A percentile compares a stretch with the other conserved stretches of the same genome.
phyloP scores from a whole-genome alignment of 352 stramenopile genomes.

The Elongisporangium prolatum region DNA sequence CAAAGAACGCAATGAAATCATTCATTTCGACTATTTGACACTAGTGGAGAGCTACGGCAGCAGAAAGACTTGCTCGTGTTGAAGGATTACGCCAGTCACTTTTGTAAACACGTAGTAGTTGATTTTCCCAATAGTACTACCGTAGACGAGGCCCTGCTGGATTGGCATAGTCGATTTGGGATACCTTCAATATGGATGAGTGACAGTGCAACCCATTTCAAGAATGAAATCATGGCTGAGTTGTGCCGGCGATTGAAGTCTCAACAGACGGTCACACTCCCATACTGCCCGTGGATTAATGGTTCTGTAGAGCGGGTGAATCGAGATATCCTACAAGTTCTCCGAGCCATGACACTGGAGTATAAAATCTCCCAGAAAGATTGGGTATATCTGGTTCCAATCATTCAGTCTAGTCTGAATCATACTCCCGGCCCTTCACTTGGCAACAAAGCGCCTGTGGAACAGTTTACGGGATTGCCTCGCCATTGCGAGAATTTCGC shows the following conservation, averaged over 20 bases:
- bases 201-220: too few relatives aligned
- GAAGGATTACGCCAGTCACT: too few relatives aligned
- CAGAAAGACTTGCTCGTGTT: too few relatives aligned
- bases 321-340: constrained; percentile 17
- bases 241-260: constrained; percentile 3
- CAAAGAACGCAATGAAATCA: too few relatives aligned
- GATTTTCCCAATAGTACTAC: too few relatives aligned
- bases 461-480: constrained; percentile 7
- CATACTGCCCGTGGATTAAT: constrained; percentile 21
- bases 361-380: constrained; percentile 11
- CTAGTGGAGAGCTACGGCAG: too few relatives aligned
- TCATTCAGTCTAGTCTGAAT: constrained; percentile 20
- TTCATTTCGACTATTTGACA: too few relatives aligned
- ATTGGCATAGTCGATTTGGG: too few relatives aligned
- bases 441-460: constrained; percentile 5
- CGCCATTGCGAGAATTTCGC: background rate
- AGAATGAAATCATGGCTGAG: too few relatives aligned
- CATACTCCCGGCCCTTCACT: constrained; percentile 15
- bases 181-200: too few relatives aligned
- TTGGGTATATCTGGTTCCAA: constrained; percentile 12
- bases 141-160: too few relatives aligned
- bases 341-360: constrained; percentile 12
- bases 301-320: constrained; percentile 22
- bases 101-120: too few relatives aligned
- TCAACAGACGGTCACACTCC: constrained; percentile 12